phyloP scores from a whole-genome alignment of 2,329 filamentous ascomycete genomes.

The Colletotrichum orchidophilum region DNA sequence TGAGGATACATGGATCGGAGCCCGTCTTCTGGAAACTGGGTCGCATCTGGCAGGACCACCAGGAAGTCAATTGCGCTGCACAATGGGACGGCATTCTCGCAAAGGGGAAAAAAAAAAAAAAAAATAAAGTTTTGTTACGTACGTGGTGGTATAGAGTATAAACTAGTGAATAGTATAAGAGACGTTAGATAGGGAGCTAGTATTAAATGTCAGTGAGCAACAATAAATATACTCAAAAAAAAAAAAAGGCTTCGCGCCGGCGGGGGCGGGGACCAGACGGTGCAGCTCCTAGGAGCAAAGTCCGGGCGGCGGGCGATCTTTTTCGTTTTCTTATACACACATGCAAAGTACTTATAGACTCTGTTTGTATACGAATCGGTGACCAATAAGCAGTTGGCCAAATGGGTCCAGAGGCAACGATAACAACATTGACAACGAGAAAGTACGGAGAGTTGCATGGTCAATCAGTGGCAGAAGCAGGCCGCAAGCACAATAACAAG shows the following conservation, averaged over 20 bases:
- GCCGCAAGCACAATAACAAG: neutral
- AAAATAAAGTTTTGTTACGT: too few relatives aligned
- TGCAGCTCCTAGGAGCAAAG: constrained; percentile 23
- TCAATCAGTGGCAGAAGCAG: neutral
- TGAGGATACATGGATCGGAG: constrained; percentile 5
- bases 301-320: neutral
- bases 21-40: too few relatives aligned
- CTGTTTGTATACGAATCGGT: neutral
- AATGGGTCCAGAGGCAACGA: neutral
- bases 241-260: constrained; percentile 19
- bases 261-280: constrained; percentile 26
- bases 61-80: constrained; percentile 20
- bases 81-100: neutral
- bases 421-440: neutral
- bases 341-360: neutral
- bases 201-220: too few relatives aligned
- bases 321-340: neutral
- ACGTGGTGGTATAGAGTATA: too few relatives aligned
- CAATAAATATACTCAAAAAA: too few relatives aligned
- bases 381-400: neutral
- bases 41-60: constrained; percentile 11
- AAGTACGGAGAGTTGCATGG: neutral
- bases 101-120: too few relatives aligned
- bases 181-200: too few relatives aligned
- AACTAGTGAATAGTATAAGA: too few relatives aligned